Evolutionary conservation across 176 grass and related monocot genomes (phyloP).

Genomic region (Themeda triandra): DNA sequence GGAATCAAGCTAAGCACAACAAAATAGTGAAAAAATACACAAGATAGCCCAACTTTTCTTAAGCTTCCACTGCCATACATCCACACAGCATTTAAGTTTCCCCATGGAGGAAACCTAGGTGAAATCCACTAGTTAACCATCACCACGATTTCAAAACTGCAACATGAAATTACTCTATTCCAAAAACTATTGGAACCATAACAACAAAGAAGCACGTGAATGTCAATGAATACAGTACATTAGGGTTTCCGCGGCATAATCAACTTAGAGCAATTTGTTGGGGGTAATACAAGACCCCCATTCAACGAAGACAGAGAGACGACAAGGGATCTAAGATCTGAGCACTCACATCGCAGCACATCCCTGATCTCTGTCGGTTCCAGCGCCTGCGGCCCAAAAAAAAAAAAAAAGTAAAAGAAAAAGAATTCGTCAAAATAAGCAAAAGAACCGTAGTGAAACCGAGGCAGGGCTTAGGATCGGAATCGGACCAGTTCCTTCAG

Average conservation of each 20-base stretch:
- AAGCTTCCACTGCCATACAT: not conserved
- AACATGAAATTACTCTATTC: not conserved
- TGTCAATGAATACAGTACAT: not conserved
- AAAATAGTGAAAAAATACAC: not conserved
- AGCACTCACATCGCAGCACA: constrained; percentile 53
- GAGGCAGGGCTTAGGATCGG: not conserved
- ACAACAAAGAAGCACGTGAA: constrained; percentile 10
- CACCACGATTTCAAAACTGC: not conserved
- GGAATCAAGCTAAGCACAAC: not conserved
- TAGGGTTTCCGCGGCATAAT: not conserved
- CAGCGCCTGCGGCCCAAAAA: constrained; percentile 25
- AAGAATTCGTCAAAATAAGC: not conserved
- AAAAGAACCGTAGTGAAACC: not conserved
- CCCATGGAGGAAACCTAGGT: not conserved
- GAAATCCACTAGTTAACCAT: not conserved
- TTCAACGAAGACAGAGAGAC: not conserved
- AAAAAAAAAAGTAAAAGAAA: not conserved
- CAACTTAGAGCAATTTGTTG: not conserved
- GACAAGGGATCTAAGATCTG: not conserved
- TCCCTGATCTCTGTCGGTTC: constrained; percentile 42
- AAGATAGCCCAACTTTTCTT: not conserved
- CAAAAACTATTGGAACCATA: not conserved
- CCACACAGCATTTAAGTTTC: not conserved
- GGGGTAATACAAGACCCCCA: not conserved
- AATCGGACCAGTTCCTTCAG: constrained; percentile 57